Evolutionary conservation across 306 rosid genomes (phyloP), one percentile per base, ranked within the genome.

Genomic region (Lathyrus tuberosus): DNA sequence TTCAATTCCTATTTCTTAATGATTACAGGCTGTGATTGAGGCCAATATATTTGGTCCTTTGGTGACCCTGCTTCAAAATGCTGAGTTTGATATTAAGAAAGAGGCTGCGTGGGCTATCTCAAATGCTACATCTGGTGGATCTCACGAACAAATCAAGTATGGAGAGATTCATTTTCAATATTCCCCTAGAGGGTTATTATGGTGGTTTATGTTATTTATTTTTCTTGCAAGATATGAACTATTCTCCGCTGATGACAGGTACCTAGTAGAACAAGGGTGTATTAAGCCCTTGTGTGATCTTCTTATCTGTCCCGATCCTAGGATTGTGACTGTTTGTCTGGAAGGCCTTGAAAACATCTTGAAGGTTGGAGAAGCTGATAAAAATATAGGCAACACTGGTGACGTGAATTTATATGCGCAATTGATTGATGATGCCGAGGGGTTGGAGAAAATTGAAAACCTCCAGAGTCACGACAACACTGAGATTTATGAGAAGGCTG

Each of bases 101-200:
- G 98, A 92, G 80, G 98, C 98, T 78, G 98, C 98, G 1, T 92
- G 98, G 98, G 98, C 95, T 12, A 84, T 92, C 73, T 92, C 98
- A 66, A 92, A 92, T 88, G 96, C 98, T 62, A 89, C 96, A 41
- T 92, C 98, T 58, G 96, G 95, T 62, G 98, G 98, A 59, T 82
- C 98, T 69, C 96, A 79, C 31, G 98, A 92, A 4, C 98, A 92
- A 80, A 85, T 89, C 73, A 89, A 88, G 98, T 92, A 86, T 15
- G 85, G 5, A 37, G 14, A 49, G 44, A 54, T 16, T 57, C 33
- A 7, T 31, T 58, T 56, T 67, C 24, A 51, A 17, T 51, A 42
- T 59, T 42, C 17, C 12, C 9, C 3, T 0, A 40, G 38, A 63
- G 56, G 43, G 60, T 71, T 56, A 52, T 41, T 72, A 30, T 14